Base-by-base conservation (phyloP, 108 stramenopile genomes). In the Fragilaria crotonensis region DNA sequence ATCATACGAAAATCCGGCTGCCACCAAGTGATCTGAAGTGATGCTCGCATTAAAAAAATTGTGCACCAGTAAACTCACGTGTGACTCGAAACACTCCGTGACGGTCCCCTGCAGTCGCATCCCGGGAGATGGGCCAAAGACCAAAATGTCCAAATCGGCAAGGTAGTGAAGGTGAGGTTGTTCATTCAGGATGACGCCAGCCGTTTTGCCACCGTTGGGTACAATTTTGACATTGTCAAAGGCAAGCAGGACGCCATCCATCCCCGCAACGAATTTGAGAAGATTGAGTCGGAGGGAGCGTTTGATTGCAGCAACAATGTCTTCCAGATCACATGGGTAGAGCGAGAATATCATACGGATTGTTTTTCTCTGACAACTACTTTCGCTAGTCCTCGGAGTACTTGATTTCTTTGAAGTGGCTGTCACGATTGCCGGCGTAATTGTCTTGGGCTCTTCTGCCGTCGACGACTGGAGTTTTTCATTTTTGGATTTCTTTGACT, bases 41-140 rank as follows among this genome's bases (percentile, higher is more conserved):
- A 83, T 60, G 66, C 72, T 79, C 20, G 77, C 81, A 67, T 83
- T 83, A 68, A 83, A 78, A 53, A 79, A 76, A 22, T 64, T 62
- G 55, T 68, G 64, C 20, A 79, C 77, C 2, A 78, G 41, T 44
- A 83, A 51, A 18, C 75, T 68, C 20, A 83, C 51, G 46, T 83
- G 81, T 4, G 81, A 83, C 25, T 69, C 70, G 48, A 75, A 76
- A 27, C 68, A 76, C 66, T 83, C 81, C 54, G 57, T 76, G 25
- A 83, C 75, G 0, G 71, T 57, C 5, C 81, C 81, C 17, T 59
- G 44, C 25, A 83, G 48, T 51, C 68, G 57, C 25, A 27, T 53
- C 14, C 77, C 77, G 32, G 59, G 33, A 30, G 48, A 30, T 19
- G 81, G 81, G 20, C 30, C 41, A 33, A 83, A 79, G 0, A 83